Evolutionary conservation across 1,139 yeast genomes (phyloP), one percentile per base, ranked within the genome.

Genomic region (Blastobotrys capitulatus): DNA sequence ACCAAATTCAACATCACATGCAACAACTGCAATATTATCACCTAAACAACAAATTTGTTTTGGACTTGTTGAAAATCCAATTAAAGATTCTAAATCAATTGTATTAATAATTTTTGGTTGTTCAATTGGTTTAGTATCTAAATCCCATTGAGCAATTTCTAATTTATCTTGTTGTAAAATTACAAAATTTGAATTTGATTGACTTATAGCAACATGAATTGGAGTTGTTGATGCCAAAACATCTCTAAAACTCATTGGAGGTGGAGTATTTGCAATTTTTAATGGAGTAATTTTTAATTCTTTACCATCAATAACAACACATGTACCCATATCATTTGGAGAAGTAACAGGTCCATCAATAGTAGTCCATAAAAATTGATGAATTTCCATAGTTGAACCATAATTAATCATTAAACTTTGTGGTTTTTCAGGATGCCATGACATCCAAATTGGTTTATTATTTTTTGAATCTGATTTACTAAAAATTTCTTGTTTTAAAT

Each of bases 361-460:
- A 34, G 80, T 74, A 54, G 77, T 77, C 63, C 81, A 76, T 1
- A 90, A 77, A 61, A 89, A 79, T 59, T 86, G 90, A 44, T 83
- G 74, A 45, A 88, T 77, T 55, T 81, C 83, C 36, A 89, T 66
- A 1, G 52, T 51, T 6, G 44, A 43, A 6, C 52, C 54, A 41
- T 55, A 57, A 44, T 59, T 51, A 50, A 85, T 70, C 77, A 88
- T 75, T 42, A 88, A 66, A 41, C 86, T 82, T 44, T 82, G 75
- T 1, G 95, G 89, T 62, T 86, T 86, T 62, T 90, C 97, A 1
- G 95, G 92, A 61, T 92, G 97, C 82, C 95, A 92, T 43, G 44
- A 15, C 32, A 43, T 49, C 54, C 50, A 43, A 36, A 15, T 39
- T 16, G 48, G 48, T 20, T n/a, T 13, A 16, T 12, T 7, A 22